These are phyloP conservation scores for Stylosanthes scabra DNA, from an alignment of 331 rosid genomes.

Conservation along the genomic window DNA sequence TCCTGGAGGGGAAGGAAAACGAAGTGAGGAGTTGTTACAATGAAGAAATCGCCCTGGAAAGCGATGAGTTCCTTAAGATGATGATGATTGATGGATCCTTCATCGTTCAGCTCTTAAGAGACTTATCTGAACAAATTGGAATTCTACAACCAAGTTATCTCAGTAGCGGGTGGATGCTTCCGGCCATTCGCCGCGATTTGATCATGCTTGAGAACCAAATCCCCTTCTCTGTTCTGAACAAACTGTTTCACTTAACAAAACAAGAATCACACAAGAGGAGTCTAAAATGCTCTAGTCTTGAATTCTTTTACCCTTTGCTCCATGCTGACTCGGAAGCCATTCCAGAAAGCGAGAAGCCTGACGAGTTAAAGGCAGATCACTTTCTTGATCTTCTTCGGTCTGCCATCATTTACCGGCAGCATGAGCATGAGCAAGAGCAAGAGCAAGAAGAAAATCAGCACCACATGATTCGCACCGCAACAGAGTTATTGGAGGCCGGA, in stretches of 20 bases:
- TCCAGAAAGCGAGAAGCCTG: background rate
- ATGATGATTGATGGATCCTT: conserved; percentile 43
- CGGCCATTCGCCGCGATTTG: conserved; percentile 42
- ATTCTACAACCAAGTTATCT: conserved; percentile 23
- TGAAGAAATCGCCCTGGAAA: conserved; percentile 27
- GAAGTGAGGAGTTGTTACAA: conserved; percentile 24
- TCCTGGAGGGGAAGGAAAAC: conserved; percentile 17
- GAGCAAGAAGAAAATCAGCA: conserved; percentile 21
- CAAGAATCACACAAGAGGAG: background rate
- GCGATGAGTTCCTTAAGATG: conserved; percentile 38
- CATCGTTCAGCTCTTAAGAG: conserved; percentile 42
- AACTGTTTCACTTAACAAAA: conserved; percentile 37
- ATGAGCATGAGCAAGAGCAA: conserved; percentile 15
- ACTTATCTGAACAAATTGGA: background rate
- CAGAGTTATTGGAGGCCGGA: conserved; percentile 41
- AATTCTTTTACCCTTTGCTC: conserved; percentile 46
- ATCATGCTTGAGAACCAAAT: conserved; percentile 62
- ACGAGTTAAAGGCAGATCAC: conserved; percentile 14
- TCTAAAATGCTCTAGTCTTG: conserved; percentile 38
- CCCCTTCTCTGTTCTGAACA: conserved; percentile 44
- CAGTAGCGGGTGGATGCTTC: conserved; percentile 50
- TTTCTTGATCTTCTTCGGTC: conserved; percentile 50
- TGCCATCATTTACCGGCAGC: conserved; percentile 32
- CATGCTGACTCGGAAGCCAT: background rate
- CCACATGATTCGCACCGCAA: conserved; percentile 29